These are phyloP conservation scores for Lasiosphaeriaceae sp. DNA, from an alignment of 495 filamentous ascomycete genomes.

Conservation along the genomic window DNA sequence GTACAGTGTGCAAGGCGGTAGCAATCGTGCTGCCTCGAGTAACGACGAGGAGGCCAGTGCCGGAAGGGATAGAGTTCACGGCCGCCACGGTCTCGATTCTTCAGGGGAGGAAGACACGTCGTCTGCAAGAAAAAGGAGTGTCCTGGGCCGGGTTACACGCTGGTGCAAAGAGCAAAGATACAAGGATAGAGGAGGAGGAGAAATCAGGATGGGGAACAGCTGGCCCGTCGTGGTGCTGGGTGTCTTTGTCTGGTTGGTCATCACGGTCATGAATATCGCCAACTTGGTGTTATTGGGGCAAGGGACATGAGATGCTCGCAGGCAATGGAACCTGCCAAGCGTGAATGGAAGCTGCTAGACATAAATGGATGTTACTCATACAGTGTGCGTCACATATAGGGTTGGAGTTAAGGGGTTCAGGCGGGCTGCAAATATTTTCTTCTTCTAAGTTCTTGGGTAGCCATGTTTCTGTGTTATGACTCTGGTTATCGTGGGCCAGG, in stretches of 20 bases:
- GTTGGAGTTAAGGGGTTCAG: no score
- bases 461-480: no score
- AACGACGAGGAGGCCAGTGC: background rate
- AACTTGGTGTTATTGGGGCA: slow-evolving; percentile 63
- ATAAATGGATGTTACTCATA: no score
- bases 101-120: no score
- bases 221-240: slow-evolving; percentile 43
- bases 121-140: background rate
- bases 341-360: no score
- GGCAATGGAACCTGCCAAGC: no score
- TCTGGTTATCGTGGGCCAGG: no score
- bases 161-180: no score
- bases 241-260: slow-evolving; percentile 64
- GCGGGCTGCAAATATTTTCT: no score
- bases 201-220: slow-evolving; percentile 56
- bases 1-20: slow-evolving; percentile 16
- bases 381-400: no score
- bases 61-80: background rate
- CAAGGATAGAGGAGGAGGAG: slow-evolving; percentile 7
- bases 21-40: slow-evolving; percentile 6
- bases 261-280: slow-evolving; percentile 71
- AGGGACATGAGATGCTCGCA: slow-evolving; percentile 25
- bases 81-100: background rate
- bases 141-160: no score
- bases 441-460: no score